Evolutionary conservation across 2,329 filamentous ascomycete species (phyloP).

Genomic region (Neofusicoccum laricinum): DNA sequence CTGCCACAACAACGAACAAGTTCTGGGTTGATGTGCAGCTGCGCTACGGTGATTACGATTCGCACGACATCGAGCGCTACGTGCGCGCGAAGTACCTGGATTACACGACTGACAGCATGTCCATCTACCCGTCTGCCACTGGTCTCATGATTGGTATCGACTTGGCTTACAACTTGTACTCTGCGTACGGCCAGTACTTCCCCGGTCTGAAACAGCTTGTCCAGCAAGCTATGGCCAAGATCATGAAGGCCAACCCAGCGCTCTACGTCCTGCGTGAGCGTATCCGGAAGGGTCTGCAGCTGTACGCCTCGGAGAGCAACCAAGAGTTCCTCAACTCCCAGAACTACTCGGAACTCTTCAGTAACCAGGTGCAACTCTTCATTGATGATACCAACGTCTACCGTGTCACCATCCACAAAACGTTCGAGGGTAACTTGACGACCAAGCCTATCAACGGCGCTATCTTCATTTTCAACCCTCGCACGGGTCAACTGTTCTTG

Average conservation of each 20-base stretch:
- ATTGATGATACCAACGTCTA: slow-evolving; percentile 99
- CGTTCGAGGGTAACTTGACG: slow-evolving; percentile 97
- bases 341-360: slow-evolving; percentile 98
- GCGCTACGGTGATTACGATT: slow-evolving; percentile 96
- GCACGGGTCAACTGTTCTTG: slow-evolving; percentile 93
- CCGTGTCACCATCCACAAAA: slow-evolving; percentile 99
- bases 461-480: slow-evolving; percentile 99
- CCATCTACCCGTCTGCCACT: slow-evolving; percentile 95
- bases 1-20: slow-evolving; percentile 93
- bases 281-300: slow-evolving; percentile 95
- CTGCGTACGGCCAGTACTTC: slow-evolving; percentile 98
- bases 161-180: slow-evolving; percentile 96
- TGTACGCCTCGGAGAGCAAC: slow-evolving; percentile 97
- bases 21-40: slow-evolving; percentile 99
- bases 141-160: slow-evolving; percentile 98
- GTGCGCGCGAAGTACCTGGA: slow-evolving; percentile 97
- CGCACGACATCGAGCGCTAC: slow-evolving; percentile 97
- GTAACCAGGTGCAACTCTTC: slow-evolving; percentile 97
- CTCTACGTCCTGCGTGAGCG: slow-evolving; percentile 94
- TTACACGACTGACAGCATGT: slow-evolving; percentile 98
- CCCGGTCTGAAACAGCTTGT: slow-evolving; percentile 91
- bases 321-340: slow-evolving; percentile 99
- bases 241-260: slow-evolving; percentile 99
- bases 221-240: slow-evolving; percentile 98
- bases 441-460: slow-evolving; percentile 99